Conservation (phyloP, 1,284 basidiomycete genomes). For the Boletus mariae region DNA sequence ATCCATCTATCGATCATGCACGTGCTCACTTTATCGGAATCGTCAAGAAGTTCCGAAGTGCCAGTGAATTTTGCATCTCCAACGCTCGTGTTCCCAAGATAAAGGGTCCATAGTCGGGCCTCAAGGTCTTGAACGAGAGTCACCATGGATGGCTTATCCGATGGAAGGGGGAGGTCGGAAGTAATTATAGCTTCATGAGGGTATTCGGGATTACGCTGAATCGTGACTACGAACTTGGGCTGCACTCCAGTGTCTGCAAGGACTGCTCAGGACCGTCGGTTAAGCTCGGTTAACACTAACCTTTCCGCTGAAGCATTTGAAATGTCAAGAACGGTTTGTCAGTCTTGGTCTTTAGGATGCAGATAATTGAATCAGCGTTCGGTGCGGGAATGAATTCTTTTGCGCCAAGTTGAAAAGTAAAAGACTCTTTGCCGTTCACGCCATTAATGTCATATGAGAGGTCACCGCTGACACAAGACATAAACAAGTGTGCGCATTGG, state of each 20-base stretch:
- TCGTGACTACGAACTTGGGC: background rate
- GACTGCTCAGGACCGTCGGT: too few relatives aligned
- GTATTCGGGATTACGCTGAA: background rate
- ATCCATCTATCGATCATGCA: background rate
- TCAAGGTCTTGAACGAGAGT: background rate
- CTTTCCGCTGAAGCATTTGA: background rate
- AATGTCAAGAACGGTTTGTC: background rate
- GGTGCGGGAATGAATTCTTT: background rate
- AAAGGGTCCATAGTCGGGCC: background rate
- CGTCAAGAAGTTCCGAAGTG: too few relatives aligned
- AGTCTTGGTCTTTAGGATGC: background rate
- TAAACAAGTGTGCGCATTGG: background rate
- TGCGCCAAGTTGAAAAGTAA: background rate
- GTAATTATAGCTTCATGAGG: background rate
- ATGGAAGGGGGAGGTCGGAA: background rate
- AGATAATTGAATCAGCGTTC: background rate
- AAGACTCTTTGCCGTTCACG: background rate
- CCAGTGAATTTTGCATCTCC: background rate
- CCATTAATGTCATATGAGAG: background rate
- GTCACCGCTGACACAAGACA: background rate
- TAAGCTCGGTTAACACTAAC: too few relatives aligned
- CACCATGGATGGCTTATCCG: background rate
- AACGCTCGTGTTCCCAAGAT: background rate
- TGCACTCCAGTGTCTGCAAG: background rate
- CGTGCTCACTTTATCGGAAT: too few relatives aligned